Base-by-base conservation (phyloP, 495 filamentous ascomycete species). In the Mytilinidion resinicola region DNA sequence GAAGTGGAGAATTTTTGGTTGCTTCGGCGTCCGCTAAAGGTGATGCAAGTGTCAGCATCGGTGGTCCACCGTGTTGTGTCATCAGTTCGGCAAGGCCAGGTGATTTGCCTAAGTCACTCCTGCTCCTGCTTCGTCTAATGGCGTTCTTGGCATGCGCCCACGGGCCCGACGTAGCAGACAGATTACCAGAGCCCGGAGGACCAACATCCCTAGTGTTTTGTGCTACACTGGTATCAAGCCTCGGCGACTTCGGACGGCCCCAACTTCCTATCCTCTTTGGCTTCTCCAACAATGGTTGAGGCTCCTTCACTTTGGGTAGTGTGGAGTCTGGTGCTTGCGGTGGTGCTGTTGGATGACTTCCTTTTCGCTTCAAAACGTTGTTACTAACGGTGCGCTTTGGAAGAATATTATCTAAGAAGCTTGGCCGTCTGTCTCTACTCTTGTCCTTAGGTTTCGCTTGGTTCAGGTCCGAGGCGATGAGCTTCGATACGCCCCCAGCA, bases 81-180 rank as follows among this genome's bases (percentile, higher is more conserved):
- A 69, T 68, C 25, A 72, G 64, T 34, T 65, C 63, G 38, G 53
- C 56, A 48, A 73, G 70, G n/a, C 65, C 63, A 37, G 59, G 53
- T 14, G 63, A 55, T 54, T 67, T 78, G 4, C 82, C 75, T 30
- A 90, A 61, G 55, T 96, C 91, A 60, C 89, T 93, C 67, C 80
- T 85, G 74, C 88, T 92, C 66, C 90, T 78, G 5, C 73, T 75
- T 39, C 90, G 85, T 44, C 74, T 79, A 48, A 85, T 76, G 9
- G 76, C 66, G 50, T 78, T 77, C 64, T 76, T 81, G 43, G 70
- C 61, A 25, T 68, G 62, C n/a, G 42, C 64, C 66, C 68, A 72
- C 12, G 82, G 71, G 25, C 72, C 60, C 35, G 61, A 71, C 35
- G 82, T 63, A 48, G 72, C 70, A 38, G 80, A 80, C 12, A 83